Percentiles rank a stretch among this genome's conserved stretches.
Conservation (phyloP, 805 yeast genomes). For the Yamadazyma sp. region DNA sequence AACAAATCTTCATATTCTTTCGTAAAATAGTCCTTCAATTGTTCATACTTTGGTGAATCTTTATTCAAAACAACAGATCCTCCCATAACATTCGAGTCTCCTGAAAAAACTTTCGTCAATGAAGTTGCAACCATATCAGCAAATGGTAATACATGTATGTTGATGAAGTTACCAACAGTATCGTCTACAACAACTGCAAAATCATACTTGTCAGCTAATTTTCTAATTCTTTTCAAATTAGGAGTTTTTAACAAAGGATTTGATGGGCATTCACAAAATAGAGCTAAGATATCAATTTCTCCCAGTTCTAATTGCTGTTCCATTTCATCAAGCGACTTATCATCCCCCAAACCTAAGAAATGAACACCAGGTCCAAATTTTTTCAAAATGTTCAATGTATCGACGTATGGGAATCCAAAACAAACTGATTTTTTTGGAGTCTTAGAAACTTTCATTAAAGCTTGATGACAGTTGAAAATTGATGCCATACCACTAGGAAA, state of each 20-base stretch:
- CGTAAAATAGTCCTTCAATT: slow-evolving; percentile 49
- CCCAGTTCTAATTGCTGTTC: slow-evolving; percentile 54
- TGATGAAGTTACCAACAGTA: slow-evolving; percentile 88
- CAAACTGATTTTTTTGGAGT: slow-evolving; percentile 67
- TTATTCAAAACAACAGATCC: slow-evolving; percentile 85
- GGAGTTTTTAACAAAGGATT: slow-evolving; percentile 91
- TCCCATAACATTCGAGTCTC: slow-evolving; percentile 94
- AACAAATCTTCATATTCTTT: slow-evolving; percentile 64
- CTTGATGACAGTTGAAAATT: slow-evolving; percentile 76
- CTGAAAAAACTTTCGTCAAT: slow-evolving; percentile 87
- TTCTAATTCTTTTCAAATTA: slow-evolving; percentile 60
- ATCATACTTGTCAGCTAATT: slow-evolving; percentile 62
- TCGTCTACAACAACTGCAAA: slow-evolving; percentile 90
- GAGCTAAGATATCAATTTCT: slow-evolving; percentile 62
- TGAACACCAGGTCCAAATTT: slow-evolving; percentile 92
- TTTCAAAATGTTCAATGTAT: slow-evolving; percentile 77
- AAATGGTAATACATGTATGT: slow-evolving; percentile 74
- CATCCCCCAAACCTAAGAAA: slow-evolving; percentile 84
- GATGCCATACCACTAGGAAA: slow-evolving; percentile 94
- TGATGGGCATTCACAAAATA: slow-evolving; percentile 92
- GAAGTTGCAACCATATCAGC: slow-evolving; percentile 88
- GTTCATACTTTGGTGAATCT: slow-evolving; percentile 45
- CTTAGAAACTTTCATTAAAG: slow-evolving; percentile 32
- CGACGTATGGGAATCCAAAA: slow-evolving; percentile 95
- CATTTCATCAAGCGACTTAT: slow-evolving; percentile 59